These are phyloP conservation scores for Solanum hybrid DNA, from an alignment of 305 asterid genomes.

Conservation along the genomic window DNA sequence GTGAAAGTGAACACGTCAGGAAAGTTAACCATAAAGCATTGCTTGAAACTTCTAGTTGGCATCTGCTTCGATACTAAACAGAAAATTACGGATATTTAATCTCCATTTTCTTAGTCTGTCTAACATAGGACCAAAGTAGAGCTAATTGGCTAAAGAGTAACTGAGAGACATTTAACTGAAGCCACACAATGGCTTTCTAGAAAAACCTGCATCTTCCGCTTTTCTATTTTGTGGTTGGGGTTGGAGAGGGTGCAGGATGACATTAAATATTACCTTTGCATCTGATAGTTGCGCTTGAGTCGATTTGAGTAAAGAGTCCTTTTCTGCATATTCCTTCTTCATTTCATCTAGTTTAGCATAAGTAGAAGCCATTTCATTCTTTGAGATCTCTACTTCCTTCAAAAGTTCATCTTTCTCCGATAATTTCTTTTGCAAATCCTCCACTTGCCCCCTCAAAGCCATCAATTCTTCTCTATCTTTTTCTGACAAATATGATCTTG, in stretches of 20 bases:
- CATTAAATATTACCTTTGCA: slow-evolving; percentile 43
- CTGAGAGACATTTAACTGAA: not conserved
- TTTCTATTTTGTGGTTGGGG: not conserved
- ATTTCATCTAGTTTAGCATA: slow-evolving; percentile 42
- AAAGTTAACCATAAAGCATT: not conserved
- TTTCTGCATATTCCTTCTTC: slow-evolving; percentile 49
- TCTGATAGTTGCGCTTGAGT: slow-evolving; percentile 77
- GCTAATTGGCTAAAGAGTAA: not conserved
- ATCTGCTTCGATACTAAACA: not conserved
- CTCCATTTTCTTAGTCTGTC: not conserved
- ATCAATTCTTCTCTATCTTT: slow-evolving; percentile 74
- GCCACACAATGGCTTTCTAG: not conserved
- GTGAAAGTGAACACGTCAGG: not conserved
- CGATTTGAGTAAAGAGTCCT: slow-evolving; percentile 56
- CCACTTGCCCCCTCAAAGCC: slow-evolving; percentile 55
- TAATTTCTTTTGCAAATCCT: slow-evolving; percentile 58
- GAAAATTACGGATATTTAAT: not conserved
- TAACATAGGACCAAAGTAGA: not conserved
- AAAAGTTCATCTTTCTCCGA: slow-evolving; percentile 72
- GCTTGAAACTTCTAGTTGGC: not conserved
- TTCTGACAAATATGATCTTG: slow-evolving; percentile 45
- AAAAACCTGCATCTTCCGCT: not conserved
- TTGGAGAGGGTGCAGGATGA: not conserved
- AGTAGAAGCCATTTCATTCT: slow-evolving; percentile 47
- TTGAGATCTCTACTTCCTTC: slow-evolving; percentile 53